Evolutionary conservation across 768 basidiomycete genomes (phyloP).

Genomic region (Lenzites betulinus): DNA sequence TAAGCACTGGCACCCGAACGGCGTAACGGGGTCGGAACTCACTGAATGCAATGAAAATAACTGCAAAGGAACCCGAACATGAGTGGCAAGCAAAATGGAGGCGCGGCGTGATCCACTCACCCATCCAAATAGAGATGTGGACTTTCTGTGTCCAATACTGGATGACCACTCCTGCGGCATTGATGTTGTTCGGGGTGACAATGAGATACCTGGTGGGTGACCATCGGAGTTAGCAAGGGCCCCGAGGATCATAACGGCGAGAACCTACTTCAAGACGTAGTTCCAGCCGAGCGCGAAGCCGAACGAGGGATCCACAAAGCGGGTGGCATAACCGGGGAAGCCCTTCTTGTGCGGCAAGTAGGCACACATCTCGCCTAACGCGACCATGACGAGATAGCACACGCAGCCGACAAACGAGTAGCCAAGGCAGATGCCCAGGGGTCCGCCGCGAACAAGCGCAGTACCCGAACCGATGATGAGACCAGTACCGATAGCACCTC

Average conservation of each 20-base stretch:
- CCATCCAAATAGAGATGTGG: conserved; percentile 57
- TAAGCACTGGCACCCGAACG: not conserved
- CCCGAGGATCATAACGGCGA: not conserved
- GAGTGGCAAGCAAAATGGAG: not conserved
- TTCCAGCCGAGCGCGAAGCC: conserved; percentile 70
- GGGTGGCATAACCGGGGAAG: conserved; percentile 57
- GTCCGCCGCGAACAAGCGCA: conserved; percentile 56
- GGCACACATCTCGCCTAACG: conserved; percentile 41
- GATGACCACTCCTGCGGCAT: conserved; percentile 52
- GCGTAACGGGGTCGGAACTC: conserved; percentile 15
- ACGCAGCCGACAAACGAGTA: conserved; percentile 53
- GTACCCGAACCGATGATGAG: conserved; percentile 51
- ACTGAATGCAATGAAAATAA: conserved; percentile 63
- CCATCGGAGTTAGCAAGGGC: not conserved
- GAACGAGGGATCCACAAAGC: conserved; percentile 68
- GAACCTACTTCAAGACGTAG: conserved; percentile 53
- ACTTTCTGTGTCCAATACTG: conserved; percentile 39
- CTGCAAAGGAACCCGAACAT: conserved; percentile 29
- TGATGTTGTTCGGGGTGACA: conserved; percentile 67
- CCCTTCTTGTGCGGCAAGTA: conserved; percentile 62
- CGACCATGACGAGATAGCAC: conserved; percentile 61
- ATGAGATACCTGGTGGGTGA: conserved; percentile 46
- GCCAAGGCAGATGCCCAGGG: conserved; percentile 48
- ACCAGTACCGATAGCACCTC: conserved; percentile 37
- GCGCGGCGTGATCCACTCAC: conserved; percentile 35